phyloP scores from a whole-genome alignment of 2,329 filamentous ascomycete genomes.

The Didymella glomerata region DNA sequence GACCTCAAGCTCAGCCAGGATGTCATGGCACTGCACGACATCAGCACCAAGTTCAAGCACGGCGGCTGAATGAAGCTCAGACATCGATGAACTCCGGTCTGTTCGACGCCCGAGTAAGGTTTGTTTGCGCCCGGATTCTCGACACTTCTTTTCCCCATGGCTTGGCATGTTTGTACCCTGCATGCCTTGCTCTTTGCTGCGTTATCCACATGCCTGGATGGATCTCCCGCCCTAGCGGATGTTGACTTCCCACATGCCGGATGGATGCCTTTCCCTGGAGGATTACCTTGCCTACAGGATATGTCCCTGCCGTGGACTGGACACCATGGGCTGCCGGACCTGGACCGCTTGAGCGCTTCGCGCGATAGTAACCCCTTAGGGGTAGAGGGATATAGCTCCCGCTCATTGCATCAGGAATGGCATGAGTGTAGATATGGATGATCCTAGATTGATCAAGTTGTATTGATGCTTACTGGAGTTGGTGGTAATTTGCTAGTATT shows the following conservation, averaged over 20 bases:
- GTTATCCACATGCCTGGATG: conserved; percentile 32
- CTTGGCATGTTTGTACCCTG: conserved; percentile 31
- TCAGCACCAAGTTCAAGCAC: conserved; percentile 45
- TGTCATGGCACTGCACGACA: conserved; percentile 45
- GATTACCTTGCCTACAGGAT: conserved; percentile 31
- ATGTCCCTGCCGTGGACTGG: conserved; percentile 39
- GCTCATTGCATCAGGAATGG: conserved; percentile 39
- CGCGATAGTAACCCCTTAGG: conserved; percentile 29
- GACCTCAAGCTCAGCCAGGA: conserved; percentile 50
- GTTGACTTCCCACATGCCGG: conserved; percentile 34
- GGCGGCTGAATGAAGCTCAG: conserved; percentile 43
- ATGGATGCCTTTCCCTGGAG: conserved; percentile 35
- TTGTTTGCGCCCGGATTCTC: conserved; percentile 40
- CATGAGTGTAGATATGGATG: conserved; percentile 35
- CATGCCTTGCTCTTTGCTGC: conserved; percentile 36
- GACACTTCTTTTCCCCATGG: conserved; percentile 28
- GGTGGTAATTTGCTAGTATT: conserved; percentile 25
- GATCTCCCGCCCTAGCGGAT: conserved; percentile 39
- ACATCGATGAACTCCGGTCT: conserved; percentile 29
- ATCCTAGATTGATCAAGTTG: conserved; percentile 35
- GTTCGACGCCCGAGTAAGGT: conserved; percentile 38
- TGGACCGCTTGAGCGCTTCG: conserved; percentile 30
- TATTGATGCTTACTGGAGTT: conserved; percentile 26
- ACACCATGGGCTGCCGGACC: conserved; percentile 29
- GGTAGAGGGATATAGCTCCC: conserved; percentile 32